Percentiles rank a stretch among this genome's conserved stretches.
These are phyloP conservation scores for Mycocentrospora acerina DNA, from an alignment of 2,329 filamentous ascomycete species.

Conservation along the genomic window DNA sequence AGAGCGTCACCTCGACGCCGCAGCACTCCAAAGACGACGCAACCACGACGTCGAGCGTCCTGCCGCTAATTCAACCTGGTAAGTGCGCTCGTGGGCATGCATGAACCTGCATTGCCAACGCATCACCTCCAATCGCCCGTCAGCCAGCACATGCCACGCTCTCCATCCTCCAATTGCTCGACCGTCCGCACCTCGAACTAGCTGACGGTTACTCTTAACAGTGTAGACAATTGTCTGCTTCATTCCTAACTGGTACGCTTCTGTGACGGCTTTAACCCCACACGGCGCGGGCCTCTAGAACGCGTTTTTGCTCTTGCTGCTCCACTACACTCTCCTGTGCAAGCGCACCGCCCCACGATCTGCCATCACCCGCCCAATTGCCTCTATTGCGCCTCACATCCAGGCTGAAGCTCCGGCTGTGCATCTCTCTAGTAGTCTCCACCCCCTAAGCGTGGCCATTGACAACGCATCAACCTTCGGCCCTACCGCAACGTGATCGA, in stretches of 20 bases:
- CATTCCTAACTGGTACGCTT: conserved; percentile 35
- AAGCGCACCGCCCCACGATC: conserved; percentile 37
- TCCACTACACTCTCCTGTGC: conserved; percentile 16
- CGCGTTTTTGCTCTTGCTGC: conserved; percentile 20
- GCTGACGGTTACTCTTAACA: conserved; percentile 37
- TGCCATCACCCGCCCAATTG: conserved; percentile 24
- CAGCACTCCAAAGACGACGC: conserved; percentile 21
- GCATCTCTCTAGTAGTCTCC: conserved; percentile 31
- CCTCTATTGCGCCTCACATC: conserved; percentile 32
- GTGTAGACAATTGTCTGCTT: conserved; percentile 32
- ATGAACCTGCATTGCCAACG: conserved; percentile 47
- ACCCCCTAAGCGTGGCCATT: conserved; percentile 46
- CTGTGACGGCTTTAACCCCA: conserved; percentile 37
- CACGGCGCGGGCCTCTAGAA: conserved; percentile 40
- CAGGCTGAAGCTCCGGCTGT: conserved; percentile 33
- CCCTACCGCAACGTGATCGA: conserved; percentile 41
- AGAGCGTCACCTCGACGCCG: conserved; percentile 26
- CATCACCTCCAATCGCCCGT: conserved; percentile 46
- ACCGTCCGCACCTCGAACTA: conserved; percentile 32
- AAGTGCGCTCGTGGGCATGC: conserved; percentile 39
- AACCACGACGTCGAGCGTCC: conserved; percentile 37
- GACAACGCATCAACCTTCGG: conserved; percentile 47
- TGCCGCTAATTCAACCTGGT: conserved; percentile 39
- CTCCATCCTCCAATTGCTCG: conserved; percentile 42
- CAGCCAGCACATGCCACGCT: conserved; percentile 42